Conservation (phyloP, 2,329 filamentous ascomycete species). For the Aspergillus jensenii region DNA sequence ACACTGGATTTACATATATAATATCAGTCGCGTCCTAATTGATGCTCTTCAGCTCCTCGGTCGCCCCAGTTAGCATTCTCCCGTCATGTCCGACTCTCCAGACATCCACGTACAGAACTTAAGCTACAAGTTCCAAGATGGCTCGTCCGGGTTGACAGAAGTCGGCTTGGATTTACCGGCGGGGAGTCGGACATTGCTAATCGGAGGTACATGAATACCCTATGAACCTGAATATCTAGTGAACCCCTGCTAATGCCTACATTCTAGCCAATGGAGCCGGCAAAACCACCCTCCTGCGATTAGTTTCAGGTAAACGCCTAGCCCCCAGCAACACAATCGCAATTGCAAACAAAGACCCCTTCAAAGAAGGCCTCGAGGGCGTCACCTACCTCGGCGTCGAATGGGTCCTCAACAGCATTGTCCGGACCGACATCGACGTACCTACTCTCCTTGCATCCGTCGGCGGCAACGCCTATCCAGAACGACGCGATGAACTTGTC, state of each 20-base stretch:
- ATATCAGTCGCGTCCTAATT: neutral
- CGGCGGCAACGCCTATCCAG: constrained; percentile 79
- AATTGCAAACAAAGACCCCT: constrained; percentile 84
- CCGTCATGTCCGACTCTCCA: constrained; percentile 33
- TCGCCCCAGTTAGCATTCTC: neutral
- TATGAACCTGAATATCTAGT: neutral
- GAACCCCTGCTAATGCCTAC: constrained; percentile 3
- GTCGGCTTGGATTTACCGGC: constrained; percentile 75
- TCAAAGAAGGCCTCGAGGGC: constrained; percentile 84
- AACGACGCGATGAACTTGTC: constrained; percentile 82
- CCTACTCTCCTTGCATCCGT: constrained; percentile 79
- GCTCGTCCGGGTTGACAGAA: constrained; percentile 72
- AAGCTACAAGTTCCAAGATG: constrained; percentile 86
- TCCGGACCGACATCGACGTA: constrained; percentile 92
- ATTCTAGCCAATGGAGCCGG: constrained; percentile 82
- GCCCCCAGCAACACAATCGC: constrained; percentile 72
- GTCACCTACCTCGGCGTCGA: constrained; percentile 97
- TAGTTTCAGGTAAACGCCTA: constrained; percentile 92
- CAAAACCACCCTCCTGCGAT: constrained; percentile 92
- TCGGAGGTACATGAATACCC: constrained; percentile 62
- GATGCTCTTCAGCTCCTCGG: neutral
- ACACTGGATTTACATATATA: neutral
- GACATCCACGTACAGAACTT: constrained; percentile 73
- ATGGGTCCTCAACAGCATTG: constrained; percentile 97
- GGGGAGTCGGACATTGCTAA: constrained; percentile 82